Conservation (phyloP, 2,329 filamentous ascomycete species). For the Claviceps africana region DNA sequence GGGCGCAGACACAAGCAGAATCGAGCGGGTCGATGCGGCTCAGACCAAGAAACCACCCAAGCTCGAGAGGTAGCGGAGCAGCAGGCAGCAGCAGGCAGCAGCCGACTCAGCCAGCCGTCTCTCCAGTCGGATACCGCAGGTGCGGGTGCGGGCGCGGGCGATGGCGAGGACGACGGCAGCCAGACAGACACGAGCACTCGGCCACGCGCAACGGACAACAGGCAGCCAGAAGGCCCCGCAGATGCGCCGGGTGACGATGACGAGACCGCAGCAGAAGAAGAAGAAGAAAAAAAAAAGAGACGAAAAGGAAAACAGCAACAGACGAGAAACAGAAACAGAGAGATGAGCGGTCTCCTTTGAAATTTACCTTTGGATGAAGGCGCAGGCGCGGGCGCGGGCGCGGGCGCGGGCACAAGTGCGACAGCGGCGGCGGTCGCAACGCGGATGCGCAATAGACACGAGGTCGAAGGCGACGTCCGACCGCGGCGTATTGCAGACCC, state of each 20-base stretch:
- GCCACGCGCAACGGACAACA: background rate
- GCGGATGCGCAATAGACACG: slow-evolving; percentile 4
- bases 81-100: background rate
- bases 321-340: background rate
- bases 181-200: background rate
- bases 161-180: background rate
- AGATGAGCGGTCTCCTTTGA: background rate
- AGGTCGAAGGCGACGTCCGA: background rate
- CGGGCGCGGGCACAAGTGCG: slow-evolving; percentile 7
- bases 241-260: slow-evolving; percentile 2
- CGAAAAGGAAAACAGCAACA: background rate
- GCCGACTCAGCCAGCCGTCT: too few relatives aligned
- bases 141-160: background rate
- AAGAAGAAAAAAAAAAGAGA: background rate
- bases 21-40: background rate
- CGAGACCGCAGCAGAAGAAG: background rate
- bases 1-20: background rate
- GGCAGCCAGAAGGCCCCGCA: slow-evolving; percentile 5
- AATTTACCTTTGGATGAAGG: slow-evolving; percentile 5
- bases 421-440: slow-evolving; percentile 4
- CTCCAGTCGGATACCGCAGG: too few relatives aligned
- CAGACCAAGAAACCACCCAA: background rate
- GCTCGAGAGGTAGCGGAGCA: background rate
- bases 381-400: slow-evolving; percentile 4
- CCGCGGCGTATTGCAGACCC: background rate